Evolutionary conservation across 192 early-diverging fungal genomes (phyloP), one percentile per base, ranked within the genome.

Genomic region (Coemansia erecta): DNA sequence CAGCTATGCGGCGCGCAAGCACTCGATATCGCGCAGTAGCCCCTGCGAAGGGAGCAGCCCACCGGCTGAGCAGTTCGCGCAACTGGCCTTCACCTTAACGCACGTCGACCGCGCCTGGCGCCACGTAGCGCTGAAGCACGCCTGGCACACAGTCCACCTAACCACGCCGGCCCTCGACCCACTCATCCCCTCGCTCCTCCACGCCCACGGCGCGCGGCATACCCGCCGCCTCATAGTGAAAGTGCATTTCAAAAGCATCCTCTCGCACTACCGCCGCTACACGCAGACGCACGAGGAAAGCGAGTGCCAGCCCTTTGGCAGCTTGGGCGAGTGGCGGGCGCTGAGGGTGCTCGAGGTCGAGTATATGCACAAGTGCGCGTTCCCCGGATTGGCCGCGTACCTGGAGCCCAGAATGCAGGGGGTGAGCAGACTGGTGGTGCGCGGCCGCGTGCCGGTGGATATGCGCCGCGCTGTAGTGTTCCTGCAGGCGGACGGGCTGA

Each of bases 341-440:
- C 47, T 79, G 31, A 28, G 41, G 8, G 76, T 73, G 24, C 60
- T 79, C 1, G 76, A 79, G 31, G 70, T 79, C 8, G 53, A 33
- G 3, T 79, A 79, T 23, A 52, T 57, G 44, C 70, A 79, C 66
- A 73, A 73, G 50, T 79, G 76, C 51, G 76, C 70, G 33, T 79
- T 79, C 22, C 76, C 76, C 1, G 76, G 70, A 0, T 49, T 79
- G 19, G 66, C 76, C 14, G 48, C 58, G 22, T 79, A 79, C 17
- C 15, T 79, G 47, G 63, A 72, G 63, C 66, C 76, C 6, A 66
- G 76, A 18, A 28, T 79, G 35, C 61, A 66, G 28, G 31, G 42
- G 8, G 50, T 79, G 23, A 50, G 63, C 26, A 56, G 55, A 4
- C 53, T 79, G 17, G 64, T 64, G 2, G 53, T 79, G 21, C 40